phyloP scores from a whole-genome alignment of 345 rosid genomes.

The Lenwebbia sp. region DNA sequence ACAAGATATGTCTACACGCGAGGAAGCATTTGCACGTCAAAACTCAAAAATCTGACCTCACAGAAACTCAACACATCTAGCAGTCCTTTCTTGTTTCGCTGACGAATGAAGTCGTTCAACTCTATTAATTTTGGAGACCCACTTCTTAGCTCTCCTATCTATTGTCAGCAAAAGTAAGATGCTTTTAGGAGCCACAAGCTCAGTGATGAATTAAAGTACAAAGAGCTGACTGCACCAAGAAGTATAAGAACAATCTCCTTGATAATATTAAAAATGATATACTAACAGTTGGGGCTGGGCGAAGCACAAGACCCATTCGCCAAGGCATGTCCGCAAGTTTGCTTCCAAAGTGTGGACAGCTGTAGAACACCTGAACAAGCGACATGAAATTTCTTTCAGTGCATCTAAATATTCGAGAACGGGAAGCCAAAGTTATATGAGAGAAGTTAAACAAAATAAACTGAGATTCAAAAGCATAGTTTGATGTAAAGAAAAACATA shows the following conservation, averaged over 20 bases:
- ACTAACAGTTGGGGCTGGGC: conserved; percentile 94
- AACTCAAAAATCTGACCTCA: conserved; percentile 44
- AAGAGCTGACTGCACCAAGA: background rate
- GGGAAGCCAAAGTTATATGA: background rate
- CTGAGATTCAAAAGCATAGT: background rate
- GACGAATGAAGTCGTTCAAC: conserved; percentile 78
- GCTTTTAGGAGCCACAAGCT: background rate
- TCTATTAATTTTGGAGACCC: conserved; percentile 81
- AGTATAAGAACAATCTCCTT: background rate
- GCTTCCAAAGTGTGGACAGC: conserved; percentile 99
- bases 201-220: background rate
- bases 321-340: conserved; percentile 98
- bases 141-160: conserved; percentile 95
- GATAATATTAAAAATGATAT: background rate
- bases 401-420: background rate
- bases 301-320: conserved; percentile 94
- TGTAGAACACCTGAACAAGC: conserved; percentile 65
- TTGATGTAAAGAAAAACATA: conserved; percentile 25
- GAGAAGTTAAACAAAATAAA: background rate
- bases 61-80: conserved; percentile 91
- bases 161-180: background rate
- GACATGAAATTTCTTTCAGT: conserved; percentile 3
- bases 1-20: background rate
- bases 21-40: background rate
- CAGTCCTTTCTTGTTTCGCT: conserved; percentile 64